Base-by-base conservation (phyloP, 306 rosid species). In the Mimosa pudica region DNA sequence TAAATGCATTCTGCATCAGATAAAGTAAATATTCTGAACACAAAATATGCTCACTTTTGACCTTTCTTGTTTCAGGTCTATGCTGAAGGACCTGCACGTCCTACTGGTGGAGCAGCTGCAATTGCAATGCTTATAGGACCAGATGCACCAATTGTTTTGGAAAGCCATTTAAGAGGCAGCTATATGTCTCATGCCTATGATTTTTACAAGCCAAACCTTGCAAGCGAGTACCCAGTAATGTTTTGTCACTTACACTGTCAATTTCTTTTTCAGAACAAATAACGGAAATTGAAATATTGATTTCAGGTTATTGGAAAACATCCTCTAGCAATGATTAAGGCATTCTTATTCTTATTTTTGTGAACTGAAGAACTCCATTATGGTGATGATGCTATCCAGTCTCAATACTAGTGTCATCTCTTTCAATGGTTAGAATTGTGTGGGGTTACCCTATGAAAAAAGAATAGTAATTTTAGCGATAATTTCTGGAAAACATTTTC, bases 51-150 rank as follows among this genome's bases (percentile, higher is more conserved):
- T 55, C 32, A 79, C 16, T 38, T 38, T 36, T 2, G 54, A 66
- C 30, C 63, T 81, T 60, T 75, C 57, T 74, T 80, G 67, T 80
- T 76, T 82, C 85, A 91, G 98, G 93, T 93, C 69, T 93, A 89
- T 67, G 98, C 98, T 4, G 97, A 89, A 75, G 98, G 98, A 79
- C 94, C 98, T 0, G 97, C 98, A 72, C 86, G 97, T 61, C 97
- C 98, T n/a, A 93, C 98, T 3, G 97, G 98, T 67, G 98, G 98
- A 83, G 98, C 98, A 69, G 97, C 94, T 75, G 98, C 97, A 54
- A 79, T 93, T 86, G 97, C 97, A 64, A 72, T 89, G 88, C 94
- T 93, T 73, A 79, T 91, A 61, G 94, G 97, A 55, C 97, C 93
- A 77, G 93, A 91, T 79, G 94, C 97, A 76, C 96, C 97, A 71